Percentiles rank a stretch among this genome's conserved stretches.
Conservation (phyloP, 305 asterid genomes). For the Caryopteris hybrid region DNA sequence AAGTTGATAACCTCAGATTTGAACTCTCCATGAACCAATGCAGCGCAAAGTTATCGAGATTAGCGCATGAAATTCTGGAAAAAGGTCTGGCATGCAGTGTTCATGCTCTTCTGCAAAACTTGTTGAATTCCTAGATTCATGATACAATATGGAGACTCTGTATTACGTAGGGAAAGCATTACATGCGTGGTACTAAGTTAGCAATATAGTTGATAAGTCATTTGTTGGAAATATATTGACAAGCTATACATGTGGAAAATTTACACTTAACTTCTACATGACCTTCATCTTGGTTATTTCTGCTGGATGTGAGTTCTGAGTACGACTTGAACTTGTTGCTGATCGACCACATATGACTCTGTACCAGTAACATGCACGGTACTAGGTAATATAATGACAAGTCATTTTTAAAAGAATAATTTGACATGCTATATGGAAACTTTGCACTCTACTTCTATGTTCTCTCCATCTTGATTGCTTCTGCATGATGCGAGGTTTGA, state of each 20-base stretch:
- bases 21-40: constrained; percentile 98
- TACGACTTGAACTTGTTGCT: not conserved
- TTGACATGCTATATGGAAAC: no score
- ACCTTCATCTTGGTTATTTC: not conserved
- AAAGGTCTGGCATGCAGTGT: constrained; percentile 45
- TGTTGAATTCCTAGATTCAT: not conserved
- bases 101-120: constrained; percentile 1
- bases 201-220: not conserved
- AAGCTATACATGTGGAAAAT: not conserved
- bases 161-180: not conserved
- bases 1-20: constrained; percentile 88
- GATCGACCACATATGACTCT: not conserved
- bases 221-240: not conserved
- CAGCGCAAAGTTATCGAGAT: constrained; percentile 47
- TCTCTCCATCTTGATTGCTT: no score
- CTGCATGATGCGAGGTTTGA: no score
- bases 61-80: constrained; percentile 78
- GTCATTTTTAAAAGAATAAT: no score
- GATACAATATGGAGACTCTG: not conserved
- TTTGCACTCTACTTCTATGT: no score
- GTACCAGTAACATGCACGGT: no score
- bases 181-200: not conserved
- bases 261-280: not conserved
- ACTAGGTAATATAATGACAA: no score
- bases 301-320: not conserved